A percentile compares a stretch with the other conserved stretches of the same genome.
phyloP scores from a whole-genome alignment of 768 basidiomycete species.

The Termitomyces sp. region DNA sequence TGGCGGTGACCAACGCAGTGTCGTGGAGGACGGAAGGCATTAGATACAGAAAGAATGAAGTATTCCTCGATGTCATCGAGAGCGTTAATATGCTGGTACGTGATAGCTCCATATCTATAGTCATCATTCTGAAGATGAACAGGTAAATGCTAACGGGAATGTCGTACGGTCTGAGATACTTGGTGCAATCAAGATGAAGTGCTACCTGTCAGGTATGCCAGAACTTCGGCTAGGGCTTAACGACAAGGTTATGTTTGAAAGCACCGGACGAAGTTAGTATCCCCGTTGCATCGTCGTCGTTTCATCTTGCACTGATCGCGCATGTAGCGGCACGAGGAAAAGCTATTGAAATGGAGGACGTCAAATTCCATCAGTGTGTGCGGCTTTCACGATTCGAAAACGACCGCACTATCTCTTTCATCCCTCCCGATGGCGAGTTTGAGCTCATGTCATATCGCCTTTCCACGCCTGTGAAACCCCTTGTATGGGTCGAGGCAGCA shows the following conservation, averaged over 20 bases:
- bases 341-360: constrained; percentile 99
- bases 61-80: constrained; percentile 97
- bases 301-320: neutral
- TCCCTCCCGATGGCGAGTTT: constrained; percentile 98
- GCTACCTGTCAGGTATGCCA: constrained; percentile 99
- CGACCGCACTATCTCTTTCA: constrained; percentile 98
- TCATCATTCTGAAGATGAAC: neutral
- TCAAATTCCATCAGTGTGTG: constrained; percentile 99
- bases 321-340: constrained; percentile 82
- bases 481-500: constrained; percentile 96
- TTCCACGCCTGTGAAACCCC: constrained; percentile 92
- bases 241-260: constrained; percentile 99
- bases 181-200: constrained; percentile 99
- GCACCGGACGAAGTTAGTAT: constrained; percentile 83
- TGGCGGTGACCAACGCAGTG: constrained; percentile 97
- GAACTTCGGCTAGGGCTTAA: constrained; percentile 93
- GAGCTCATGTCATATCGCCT: constrained; percentile 98
- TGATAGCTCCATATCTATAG: constrained; percentile 10
- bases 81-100: constrained; percentile 91
- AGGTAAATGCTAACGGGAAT: constrained; percentile 97
- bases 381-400: constrained; percentile 96
- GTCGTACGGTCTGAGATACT: constrained; percentile 97
- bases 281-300: neutral
- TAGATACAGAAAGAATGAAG: constrained; percentile 97
- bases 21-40: constrained; percentile 99